Percentiles rank a stretch among this genome's conserved stretches.
These are phyloP conservation scores for Blastocystis sp. DNA, from an alignment of 352 stramenopile genomes.

Conservation along the genomic window DNA sequence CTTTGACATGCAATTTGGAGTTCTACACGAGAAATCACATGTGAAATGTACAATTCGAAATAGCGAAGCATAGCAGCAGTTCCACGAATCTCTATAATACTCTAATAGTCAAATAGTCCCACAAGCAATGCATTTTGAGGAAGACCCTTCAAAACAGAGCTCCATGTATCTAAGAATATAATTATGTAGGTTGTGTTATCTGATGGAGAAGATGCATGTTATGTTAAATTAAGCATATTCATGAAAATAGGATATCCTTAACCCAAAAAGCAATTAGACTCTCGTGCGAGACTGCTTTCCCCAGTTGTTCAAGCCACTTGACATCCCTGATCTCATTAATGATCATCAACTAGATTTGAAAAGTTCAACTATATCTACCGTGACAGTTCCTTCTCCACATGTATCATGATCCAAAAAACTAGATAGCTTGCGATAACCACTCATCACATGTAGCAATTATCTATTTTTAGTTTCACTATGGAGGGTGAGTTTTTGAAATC, in stretches of 20 bases:
- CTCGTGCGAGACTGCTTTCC: neutral
- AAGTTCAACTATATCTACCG: neutral
- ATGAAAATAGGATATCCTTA: neutral
- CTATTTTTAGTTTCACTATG: neutral
- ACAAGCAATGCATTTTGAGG: neutral
- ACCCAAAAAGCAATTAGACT: neutral
- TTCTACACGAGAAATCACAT: neutral
- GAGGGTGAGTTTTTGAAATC: slow-evolving; percentile 48
- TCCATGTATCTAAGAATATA: slow-evolving; percentile 18
- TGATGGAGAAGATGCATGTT: neutral
- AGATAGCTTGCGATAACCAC: neutral
- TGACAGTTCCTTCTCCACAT: neutral
- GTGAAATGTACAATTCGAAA: neutral
- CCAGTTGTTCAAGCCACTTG: neutral
- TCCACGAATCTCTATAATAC: neutral
- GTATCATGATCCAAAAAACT: slow-evolving; percentile 19
- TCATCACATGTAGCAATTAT: neutral
- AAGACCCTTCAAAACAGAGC: neutral
- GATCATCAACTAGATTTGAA: neutral
- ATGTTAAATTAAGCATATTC: neutral
- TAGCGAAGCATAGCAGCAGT: neutral
- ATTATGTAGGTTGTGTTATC: neutral
- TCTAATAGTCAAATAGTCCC: neutral
- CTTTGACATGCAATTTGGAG: neutral
- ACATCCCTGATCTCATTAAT: neutral